Conservation (phyloP, 495 filamentous ascomycete genomes). For the Lophiostoma macrostomum region DNA sequence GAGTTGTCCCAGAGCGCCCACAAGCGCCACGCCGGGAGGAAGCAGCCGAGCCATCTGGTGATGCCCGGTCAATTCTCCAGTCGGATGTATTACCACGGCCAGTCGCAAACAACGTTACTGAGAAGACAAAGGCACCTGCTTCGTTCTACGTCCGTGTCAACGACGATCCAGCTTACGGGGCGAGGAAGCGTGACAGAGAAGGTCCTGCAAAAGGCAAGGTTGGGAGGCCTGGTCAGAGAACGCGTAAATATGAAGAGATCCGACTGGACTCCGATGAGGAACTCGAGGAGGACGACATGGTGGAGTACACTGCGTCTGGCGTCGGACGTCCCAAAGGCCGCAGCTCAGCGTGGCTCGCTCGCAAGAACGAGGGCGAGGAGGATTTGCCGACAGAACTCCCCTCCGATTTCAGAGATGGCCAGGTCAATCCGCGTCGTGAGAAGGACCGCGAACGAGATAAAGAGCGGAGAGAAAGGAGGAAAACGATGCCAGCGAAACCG, state of each 20-base stretch:
- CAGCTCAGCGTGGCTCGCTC: constrained; percentile 31
- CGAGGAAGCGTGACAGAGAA: constrained; percentile 16
- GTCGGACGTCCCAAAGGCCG: constrained; percentile 5
- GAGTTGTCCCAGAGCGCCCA: background rate
- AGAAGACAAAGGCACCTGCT: constrained; percentile 23
- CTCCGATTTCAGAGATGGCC: constrained; percentile 29
- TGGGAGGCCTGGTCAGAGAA: background rate
- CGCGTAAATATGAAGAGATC: constrained; percentile 31
- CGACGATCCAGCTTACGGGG: constrained; percentile 32
- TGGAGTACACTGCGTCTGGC: constrained; percentile 6
- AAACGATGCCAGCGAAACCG: constrained; percentile 25
- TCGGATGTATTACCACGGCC: constrained; percentile 31
- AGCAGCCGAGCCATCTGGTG: constrained; percentile 7
- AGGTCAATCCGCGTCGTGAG: constrained; percentile 26
- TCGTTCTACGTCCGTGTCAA: constrained; percentile 33
- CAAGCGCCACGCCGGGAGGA: background rate
- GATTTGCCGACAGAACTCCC: constrained; percentile 37
- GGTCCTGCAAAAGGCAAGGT: background rate
- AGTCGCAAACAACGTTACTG: background rate
- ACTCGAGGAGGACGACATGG: constrained; percentile 18
- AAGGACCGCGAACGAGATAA: background rate
- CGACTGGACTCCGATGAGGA: constrained; percentile 33
- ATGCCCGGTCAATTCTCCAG: constrained; percentile 27
- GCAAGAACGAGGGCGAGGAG: constrained; percentile 32
- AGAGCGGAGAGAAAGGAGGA: constrained; percentile 13